Conservation (phyloP, 148 eudicot genomes). For the Cornus controversa region DNA sequence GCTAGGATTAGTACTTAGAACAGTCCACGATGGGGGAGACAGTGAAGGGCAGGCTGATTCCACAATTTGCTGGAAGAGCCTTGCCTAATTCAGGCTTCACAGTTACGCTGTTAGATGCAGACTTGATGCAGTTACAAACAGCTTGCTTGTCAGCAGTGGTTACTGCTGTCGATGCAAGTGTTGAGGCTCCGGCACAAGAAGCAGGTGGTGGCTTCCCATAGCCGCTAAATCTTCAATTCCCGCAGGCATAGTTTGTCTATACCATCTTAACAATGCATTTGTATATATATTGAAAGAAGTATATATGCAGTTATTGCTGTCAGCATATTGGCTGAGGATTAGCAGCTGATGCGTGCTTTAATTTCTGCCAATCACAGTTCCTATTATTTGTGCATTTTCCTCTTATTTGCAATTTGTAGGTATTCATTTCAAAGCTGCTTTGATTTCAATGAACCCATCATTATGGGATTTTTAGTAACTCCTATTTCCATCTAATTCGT, state of each 20-base stretch:
- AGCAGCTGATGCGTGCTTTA: not conserved
- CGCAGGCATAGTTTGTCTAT: too few relatives aligned
- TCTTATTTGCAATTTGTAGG: too few relatives aligned
- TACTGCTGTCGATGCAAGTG: slow-evolving; percentile 25
- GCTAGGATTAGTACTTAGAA: slow-evolving; percentile 32
- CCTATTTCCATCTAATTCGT: too few relatives aligned
- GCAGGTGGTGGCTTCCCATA: slow-evolving; percentile 32
- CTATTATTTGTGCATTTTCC: not conserved
- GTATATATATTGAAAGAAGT: not conserved
- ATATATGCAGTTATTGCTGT: not conserved
- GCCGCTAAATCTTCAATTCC: too few relatives aligned
- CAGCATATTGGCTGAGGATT: not conserved
- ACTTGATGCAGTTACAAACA: slow-evolving; percentile 42
- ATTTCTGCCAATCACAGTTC: not conserved
- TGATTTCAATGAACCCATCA: too few relatives aligned
- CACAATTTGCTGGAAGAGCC: slow-evolving; percentile 42
- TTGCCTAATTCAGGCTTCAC: slow-evolving; percentile 23
- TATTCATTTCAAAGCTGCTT: too few relatives aligned
- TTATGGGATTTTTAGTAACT: too few relatives aligned
- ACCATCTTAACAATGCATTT: not conserved
- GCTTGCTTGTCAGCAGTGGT: slow-evolving; percentile 37
- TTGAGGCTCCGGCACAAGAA: slow-evolving; percentile 38
- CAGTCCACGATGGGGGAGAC: slow-evolving; percentile 43
- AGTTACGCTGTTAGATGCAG: slow-evolving; percentile 21
- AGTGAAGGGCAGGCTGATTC: slow-evolving; percentile 32